These are phyloP conservation scores for Verticillium nonalfalfae DNA, from an alignment of 2,329 filamentous ascomycete species.

Conservation along the genomic window DNA sequence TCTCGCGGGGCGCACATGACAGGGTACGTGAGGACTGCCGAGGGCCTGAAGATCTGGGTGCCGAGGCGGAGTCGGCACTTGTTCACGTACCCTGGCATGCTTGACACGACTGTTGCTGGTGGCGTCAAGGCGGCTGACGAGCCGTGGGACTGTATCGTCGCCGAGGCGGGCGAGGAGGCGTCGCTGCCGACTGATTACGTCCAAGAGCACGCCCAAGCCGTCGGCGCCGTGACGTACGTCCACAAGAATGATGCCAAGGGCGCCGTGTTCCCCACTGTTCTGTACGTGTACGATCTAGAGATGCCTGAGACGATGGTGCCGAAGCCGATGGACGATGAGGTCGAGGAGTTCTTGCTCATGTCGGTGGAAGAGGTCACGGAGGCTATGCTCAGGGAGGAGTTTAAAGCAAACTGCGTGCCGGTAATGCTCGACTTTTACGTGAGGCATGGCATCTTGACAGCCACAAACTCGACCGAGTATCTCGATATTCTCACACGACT, in stretches of 20 bases:
- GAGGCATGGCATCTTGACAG: constrained; percentile 65
- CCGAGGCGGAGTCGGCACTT: constrained; percentile 59
- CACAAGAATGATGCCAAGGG: constrained; percentile 7
- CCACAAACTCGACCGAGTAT: constrained; percentile 67
- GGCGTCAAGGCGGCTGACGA: constrained; percentile 63
- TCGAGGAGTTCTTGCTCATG: constrained; percentile 68
- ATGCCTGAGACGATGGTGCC: constrained; percentile 51
- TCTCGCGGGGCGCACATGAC: constrained; percentile 63
- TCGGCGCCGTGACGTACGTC: constrained; percentile 25
- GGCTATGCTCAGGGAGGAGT: constrained; percentile 60
- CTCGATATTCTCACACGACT: constrained; percentile 54
- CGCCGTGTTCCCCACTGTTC: constrained; percentile 22
- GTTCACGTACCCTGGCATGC: constrained; percentile 66
- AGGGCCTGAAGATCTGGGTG: constrained; percentile 60
- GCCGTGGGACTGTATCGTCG: constrained; percentile 61
- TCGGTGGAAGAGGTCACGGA: constrained; percentile 50
- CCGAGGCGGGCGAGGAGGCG: constrained; percentile 71
- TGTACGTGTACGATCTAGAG: constrained; percentile 73
- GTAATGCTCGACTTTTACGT: constrained; percentile 80
- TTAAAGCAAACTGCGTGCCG: constrained; percentile 78
- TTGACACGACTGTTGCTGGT: constrained; percentile 77
- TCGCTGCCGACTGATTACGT: constrained; percentile 24
- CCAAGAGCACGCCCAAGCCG: constrained; percentile 13
- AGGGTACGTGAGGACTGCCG: constrained; percentile 40
- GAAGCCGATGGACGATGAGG: constrained; percentile 69